Evolutionary conservation across 2,329 filamentous ascomycete species (phyloP).

Genomic region (Calonectria montana): DNA sequence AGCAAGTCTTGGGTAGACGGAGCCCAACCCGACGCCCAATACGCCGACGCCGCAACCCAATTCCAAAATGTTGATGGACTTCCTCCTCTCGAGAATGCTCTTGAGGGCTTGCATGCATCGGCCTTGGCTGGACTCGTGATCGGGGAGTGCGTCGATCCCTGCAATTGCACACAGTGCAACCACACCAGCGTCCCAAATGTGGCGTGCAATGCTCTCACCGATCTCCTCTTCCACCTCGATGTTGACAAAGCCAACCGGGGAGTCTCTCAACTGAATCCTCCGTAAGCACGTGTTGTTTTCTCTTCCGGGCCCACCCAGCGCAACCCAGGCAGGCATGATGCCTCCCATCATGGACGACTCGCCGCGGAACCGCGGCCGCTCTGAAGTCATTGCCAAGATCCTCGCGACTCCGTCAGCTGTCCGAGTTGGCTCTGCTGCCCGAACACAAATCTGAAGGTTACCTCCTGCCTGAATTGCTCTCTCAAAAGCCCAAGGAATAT

Average conservation of each 20-base stretch:
- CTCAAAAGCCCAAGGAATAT: conserved; percentile 43
- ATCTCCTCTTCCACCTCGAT: conserved; percentile 66
- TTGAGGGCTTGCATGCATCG: conserved; percentile 47
- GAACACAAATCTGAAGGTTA: conserved; percentile 44
- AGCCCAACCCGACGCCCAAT: conserved; percentile 62
- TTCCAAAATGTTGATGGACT: conserved; percentile 60
- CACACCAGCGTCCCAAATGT: conserved; percentile 69
- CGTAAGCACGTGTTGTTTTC: conserved; percentile 44
- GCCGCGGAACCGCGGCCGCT: conserved; percentile 32
- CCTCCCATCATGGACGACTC: conserved; percentile 45
- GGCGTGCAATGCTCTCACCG: conserved; percentile 69
- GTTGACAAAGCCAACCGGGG: conserved; percentile 32
- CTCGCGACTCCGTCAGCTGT: conserved; percentile 42
- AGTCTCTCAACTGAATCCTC: conserved; percentile 43
- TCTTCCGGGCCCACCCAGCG: conserved; percentile 40
- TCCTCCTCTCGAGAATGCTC: conserved; percentile 40
- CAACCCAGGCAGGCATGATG: conserved; percentile 58
- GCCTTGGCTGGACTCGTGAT: conserved; percentile 40
- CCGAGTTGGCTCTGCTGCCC: conserved; percentile 36
- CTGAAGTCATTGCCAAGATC: conserved; percentile 40
- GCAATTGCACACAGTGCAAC: conserved; percentile 53
- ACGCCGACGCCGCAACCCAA: conserved; percentile 69
- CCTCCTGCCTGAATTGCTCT: conserved; percentile 38
- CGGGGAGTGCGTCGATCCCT: conserved; percentile 42
- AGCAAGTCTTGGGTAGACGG: conserved; percentile 44